A percentile compares a stretch with the other conserved stretches of the same genome.
Evolutionary conservation across 2,329 filamentous ascomycete species (phyloP).

Genomic region (Cladosporium colombiae): DNA sequence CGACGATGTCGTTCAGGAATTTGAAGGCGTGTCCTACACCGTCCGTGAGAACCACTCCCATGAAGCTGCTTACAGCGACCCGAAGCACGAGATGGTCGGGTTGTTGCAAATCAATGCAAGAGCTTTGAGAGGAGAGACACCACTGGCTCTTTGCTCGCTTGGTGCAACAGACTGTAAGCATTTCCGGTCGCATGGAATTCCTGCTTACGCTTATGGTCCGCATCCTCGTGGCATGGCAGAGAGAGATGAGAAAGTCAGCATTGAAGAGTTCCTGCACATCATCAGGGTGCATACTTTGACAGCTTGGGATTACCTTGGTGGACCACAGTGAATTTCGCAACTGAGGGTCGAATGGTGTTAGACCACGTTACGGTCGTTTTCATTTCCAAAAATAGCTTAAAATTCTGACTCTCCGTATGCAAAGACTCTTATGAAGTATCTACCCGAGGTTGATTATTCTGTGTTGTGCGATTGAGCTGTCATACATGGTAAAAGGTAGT

Average conservation of each 20-base stretch:
- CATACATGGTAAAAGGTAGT: too few species aligned
- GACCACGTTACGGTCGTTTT: neutral
- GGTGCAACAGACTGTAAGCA: conserved; percentile 47
- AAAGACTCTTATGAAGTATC: neutral
- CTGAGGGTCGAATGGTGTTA: neutral
- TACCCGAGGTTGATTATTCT: neutral
- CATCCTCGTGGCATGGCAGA: conserved; percentile 36
- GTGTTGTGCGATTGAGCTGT: neutral
- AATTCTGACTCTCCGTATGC: neutral
- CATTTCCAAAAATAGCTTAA: neutral
- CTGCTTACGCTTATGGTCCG: conserved; percentile 42
- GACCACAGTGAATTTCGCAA: neutral
- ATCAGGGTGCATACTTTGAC: conserved; percentile 36
- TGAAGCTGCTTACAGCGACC: conserved; percentile 35
- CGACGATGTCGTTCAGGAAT: conserved; percentile 31
- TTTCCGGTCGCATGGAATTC: conserved; percentile 41
- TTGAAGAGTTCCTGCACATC: conserved; percentile 37
- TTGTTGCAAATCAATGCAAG: conserved; percentile 34
- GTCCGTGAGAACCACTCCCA: conserved; percentile 41
- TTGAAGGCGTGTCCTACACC: conserved; percentile 34
- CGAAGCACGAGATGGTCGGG: conserved; percentile 39
- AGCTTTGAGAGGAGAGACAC: conserved; percentile 26
- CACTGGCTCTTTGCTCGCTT: conserved; percentile 40
- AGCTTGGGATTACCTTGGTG: conserved; percentile 36
- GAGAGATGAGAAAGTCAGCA: conserved; percentile 31